phyloP scores from a whole-genome alignment of 352 stramenopile genomes.

The Phytophthora palmivora region DNA sequence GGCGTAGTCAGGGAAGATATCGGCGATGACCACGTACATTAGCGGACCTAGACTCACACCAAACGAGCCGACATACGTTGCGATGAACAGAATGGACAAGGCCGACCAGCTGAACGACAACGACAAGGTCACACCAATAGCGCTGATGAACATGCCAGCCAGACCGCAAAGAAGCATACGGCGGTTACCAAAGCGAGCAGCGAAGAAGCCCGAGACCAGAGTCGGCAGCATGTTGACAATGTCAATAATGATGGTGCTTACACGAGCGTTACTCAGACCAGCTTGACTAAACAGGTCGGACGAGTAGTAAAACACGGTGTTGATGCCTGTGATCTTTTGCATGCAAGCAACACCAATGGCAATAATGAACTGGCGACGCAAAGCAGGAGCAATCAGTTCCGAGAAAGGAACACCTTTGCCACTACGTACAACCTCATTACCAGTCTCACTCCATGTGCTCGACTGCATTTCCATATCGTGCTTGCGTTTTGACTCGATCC shows the following conservation, averaged over 20 bases:
- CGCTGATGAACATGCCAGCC: conserved; percentile 44
- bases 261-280: conserved; percentile 40
- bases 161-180: conserved; percentile 43
- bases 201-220: conserved; percentile 39
- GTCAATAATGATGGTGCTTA: conserved; percentile 47
- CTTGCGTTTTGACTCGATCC: conserved; percentile 51
- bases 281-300: conserved; percentile 47
- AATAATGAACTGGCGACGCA: conserved; percentile 49
- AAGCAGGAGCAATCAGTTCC: conserved; percentile 32
- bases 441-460: conserved; percentile 34
- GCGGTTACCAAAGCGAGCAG: conserved; percentile 42
- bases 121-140: conserved; percentile 45
- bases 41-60: conserved; percentile 43
- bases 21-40: conserved; percentile 53
- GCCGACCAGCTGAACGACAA: conserved; percentile 35
- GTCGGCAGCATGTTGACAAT: conserved; percentile 48
- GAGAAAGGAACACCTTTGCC: conserved; percentile 40
- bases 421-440: conserved; percentile 38
- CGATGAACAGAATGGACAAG: conserved; percentile 50
- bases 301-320: conserved; percentile 66
- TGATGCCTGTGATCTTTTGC: conserved; percentile 65
- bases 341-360: conserved; percentile 40
- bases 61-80: conserved; percentile 40
- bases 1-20: conserved; percentile 52
- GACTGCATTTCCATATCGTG: conserved; percentile 41